Conservation (phyloP, 257 asterid genomes). For the Jacaranda mimosifolia region DNA sequence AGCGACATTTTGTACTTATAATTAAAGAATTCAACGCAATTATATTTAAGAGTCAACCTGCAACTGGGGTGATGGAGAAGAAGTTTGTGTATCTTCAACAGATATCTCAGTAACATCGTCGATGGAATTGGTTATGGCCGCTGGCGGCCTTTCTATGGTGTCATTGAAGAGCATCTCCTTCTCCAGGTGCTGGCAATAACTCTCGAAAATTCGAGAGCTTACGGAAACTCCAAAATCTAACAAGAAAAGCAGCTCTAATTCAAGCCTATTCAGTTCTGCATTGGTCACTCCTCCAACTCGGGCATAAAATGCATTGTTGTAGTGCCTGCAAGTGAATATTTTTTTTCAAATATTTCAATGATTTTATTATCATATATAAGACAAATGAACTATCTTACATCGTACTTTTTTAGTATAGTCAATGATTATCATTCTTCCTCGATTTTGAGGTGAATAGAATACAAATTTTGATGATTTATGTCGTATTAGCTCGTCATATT, state of each 20-base stretch:
- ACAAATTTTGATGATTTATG: no score
- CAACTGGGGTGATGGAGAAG: conserved; percentile 57
- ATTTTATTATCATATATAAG: no score
- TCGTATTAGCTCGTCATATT: no score
- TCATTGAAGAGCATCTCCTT: conserved; percentile 65
- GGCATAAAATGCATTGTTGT: conserved; percentile 83
- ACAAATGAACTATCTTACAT: neutral
- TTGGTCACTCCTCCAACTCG: conserved; percentile 91
- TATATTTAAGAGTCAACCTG: neutral
- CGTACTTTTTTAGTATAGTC: no score
- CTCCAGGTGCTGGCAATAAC: conserved; percentile 88
- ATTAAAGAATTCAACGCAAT: no score
- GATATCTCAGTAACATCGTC: conserved; percentile 69
- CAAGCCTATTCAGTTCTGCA: conserved; percentile 72
- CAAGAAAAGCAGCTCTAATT: conserved; percentile 76
- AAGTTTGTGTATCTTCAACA: conserved; percentile 53
- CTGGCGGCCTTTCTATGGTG: conserved; percentile 38
- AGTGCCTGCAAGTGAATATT: conserved; percentile 58
- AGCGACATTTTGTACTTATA: no score
- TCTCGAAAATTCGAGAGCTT: conserved; percentile 72
- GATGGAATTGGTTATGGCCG: conserved; percentile 32
- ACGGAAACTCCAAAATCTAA: conserved; percentile 72
- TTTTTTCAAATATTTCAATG: neutral
- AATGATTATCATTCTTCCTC: no score
- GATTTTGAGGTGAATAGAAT: no score